Conservation (phyloP, 805 yeast genomes). For the Candida cerambycidarum region DNA sequence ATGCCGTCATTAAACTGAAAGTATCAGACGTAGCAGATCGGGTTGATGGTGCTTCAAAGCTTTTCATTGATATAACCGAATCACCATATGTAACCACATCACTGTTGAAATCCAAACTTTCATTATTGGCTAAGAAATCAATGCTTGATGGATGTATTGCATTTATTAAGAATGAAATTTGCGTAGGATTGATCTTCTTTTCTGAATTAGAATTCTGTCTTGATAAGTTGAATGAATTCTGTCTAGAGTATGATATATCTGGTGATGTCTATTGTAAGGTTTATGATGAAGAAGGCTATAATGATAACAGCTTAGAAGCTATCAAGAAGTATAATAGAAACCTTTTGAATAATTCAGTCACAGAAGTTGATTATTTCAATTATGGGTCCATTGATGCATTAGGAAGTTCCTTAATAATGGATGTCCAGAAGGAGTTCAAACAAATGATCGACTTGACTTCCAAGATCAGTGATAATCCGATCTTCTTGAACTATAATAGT, state of each 20-base stretch:
- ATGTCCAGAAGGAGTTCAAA: constrained; percentile 11
- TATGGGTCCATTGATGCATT: constrained; percentile 19
- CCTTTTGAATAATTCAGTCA: constrained; percentile 9
- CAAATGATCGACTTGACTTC: constrained; percentile 39
- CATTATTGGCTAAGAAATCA: constrained; percentile 37
- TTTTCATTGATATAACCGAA: constrained; percentile 36
- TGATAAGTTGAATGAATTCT: constrained; percentile 40
- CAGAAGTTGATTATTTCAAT: constrained; percentile 24
- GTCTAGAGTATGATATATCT: constrained; percentile 20
- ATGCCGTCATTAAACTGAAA: constrained; percentile 10
- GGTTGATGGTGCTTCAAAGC: constrained; percentile 12
- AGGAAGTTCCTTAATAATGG: constrained; percentile 5
- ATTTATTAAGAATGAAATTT: constrained; percentile 33
- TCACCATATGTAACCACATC: constrained; percentile 34
- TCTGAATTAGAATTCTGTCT: constrained; percentile 53
- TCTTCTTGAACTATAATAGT: constrained; percentile 46
- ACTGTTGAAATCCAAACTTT: constrained; percentile 33
- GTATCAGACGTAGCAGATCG: constrained; percentile 9
- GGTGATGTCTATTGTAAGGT: constrained; percentile 33
- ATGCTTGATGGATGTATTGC: constrained; percentile 56
- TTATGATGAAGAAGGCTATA: constrained; percentile 13
- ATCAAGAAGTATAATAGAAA: constrained; percentile 12
- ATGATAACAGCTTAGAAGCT: constrained; percentile 3
- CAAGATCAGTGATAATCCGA: constrained; percentile 47
- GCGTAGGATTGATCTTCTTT: constrained; percentile 48